These are phyloP conservation scores for Phalaenopsis aphrodite DNA, from an alignment of 106 monocot species.

Conservation along the genomic window DNA sequence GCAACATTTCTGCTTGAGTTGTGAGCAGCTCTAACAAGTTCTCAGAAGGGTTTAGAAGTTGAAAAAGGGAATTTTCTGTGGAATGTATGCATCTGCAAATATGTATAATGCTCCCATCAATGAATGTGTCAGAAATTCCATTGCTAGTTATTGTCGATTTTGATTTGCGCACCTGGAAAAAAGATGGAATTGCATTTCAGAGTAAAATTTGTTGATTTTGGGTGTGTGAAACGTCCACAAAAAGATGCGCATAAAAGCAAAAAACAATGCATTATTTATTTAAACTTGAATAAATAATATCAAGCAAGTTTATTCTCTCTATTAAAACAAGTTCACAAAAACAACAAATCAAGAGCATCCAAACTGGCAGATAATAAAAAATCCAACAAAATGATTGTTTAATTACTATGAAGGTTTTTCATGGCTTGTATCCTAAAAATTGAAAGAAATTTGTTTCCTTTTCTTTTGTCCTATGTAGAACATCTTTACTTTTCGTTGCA, in stretches of 20 bases:
- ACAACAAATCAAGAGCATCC: neutral
- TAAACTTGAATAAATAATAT: neutral
- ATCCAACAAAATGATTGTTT: neutral
- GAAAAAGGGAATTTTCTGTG: conserved; percentile 23
- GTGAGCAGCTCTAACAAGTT: conserved; percentile 26
- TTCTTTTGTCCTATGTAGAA: neutral
- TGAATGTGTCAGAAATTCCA: conserved; percentile 22
- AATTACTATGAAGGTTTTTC: neutral
- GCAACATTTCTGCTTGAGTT: conserved; percentile 56
- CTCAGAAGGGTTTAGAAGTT: conserved; percentile 12
- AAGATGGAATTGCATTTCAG: conserved; percentile 2
- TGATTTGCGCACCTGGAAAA: conserved; percentile 20
- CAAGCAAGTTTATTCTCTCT: neutral
- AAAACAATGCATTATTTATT: neutral
- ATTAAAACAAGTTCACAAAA: neutral
- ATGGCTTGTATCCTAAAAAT: neutral
- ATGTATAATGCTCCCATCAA: conserved; percentile 32
- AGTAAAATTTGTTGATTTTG: neutral
- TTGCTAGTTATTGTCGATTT: conserved; percentile 7
- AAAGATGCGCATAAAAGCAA: neutral
- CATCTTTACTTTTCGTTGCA: neutral
- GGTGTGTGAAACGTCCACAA: neutral
- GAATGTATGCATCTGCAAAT: conserved; percentile 39
- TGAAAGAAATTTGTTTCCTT: neutral
- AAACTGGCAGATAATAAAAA: neutral